phyloP scores from a whole-genome alignment of 768 basidiomycete genomes.

The Calocera cornea region DNA sequence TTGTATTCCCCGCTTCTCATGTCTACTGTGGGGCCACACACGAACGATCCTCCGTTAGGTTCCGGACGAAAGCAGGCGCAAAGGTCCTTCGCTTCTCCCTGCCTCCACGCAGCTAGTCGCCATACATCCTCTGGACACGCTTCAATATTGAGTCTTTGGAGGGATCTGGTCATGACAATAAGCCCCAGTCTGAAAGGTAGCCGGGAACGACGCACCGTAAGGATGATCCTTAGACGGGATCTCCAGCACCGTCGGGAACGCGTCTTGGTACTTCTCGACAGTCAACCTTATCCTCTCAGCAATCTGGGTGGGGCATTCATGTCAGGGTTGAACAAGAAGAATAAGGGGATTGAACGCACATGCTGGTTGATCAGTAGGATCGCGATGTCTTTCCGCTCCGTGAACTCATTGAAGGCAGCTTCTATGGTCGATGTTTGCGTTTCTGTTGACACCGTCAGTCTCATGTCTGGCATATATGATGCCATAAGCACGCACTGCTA shows the following conservation, averaged over 20 bases:
- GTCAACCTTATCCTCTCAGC: constrained; percentile 94
- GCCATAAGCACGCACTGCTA: constrained; percentile 46
- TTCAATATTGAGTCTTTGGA: constrained; percentile 91
- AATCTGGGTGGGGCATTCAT: constrained; percentile 44
- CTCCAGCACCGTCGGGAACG: constrained; percentile 92
- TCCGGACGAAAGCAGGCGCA: too few species aligned
- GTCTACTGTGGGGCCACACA: too few species aligned
- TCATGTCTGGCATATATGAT: background rate
- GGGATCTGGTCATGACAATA: constrained; percentile 46
- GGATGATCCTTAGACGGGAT: constrained; percentile 98
- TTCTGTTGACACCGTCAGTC: constrained; percentile 35
- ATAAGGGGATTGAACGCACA: constrained; percentile 35
- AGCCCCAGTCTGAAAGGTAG: background rate
- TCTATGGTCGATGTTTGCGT: constrained; percentile 86
- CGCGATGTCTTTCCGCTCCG: constrained; percentile 85
- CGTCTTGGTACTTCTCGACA: constrained; percentile 88
- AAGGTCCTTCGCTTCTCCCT: too few species aligned
- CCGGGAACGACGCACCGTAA: constrained; percentile 51
- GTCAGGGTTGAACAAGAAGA: background rate
- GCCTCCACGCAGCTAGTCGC: constrained; percentile 44
- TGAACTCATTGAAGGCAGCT: constrained; percentile 85
- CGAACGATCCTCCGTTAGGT: too few species aligned
- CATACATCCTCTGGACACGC: constrained; percentile 90
- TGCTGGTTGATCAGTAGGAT: constrained; percentile 98
- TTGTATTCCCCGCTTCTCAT: background rate